Evolutionary conservation across 2,329 filamentous ascomycete genomes (phyloP), one percentile per base, ranked within the genome.

Genomic region (Aspergillus alliaceus): DNA sequence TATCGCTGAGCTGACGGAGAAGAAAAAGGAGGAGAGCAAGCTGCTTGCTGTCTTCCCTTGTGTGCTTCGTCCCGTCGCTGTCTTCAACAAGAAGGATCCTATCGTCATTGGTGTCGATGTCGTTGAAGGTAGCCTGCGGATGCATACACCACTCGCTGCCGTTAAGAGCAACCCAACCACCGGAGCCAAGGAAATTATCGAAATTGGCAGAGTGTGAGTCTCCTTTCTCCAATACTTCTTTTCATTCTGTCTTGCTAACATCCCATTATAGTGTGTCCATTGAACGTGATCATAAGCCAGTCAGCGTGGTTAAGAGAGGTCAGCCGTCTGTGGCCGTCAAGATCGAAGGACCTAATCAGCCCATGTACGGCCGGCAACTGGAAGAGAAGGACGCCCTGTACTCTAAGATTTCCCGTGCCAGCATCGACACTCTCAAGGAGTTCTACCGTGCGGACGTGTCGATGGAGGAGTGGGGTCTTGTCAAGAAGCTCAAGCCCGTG

Each of bases 321-420:
- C 90, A 96, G 72, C 95, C 96, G n/a, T 96, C 92, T 1, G 96
- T 99, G 9, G 95, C 95, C 20, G 83, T 99, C 80, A 99, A 99
- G 83, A 96, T 99, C 69, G 96, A 99, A 79, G 93, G 92, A 53
- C 79, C 88, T 57, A 91, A 93, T 73, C 95, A 99, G 80, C 96
- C 95, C 15, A 86, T 89, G 58, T 99, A 99, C 72, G 95, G 95
- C 57, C 90, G 95, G 59, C 95, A 99, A 62, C 85, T 99, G 51
- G 95, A 99, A 76, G 93, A 99, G 75, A 86, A 86, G 62, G 95
- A 99, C 74, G 83, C 79, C 1, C 82, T 99, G 14, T 98, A 97
- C 84, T 93, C 89, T 64, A 82, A 90, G 59, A 91, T 99, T 68
- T 95, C 90, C 42, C 85, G 95, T 65, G 83, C 86, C 66, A 95